A percentile compares a stretch with the other conserved stretches of the same genome.
Conservation (phyloP, 164 flowering plant genomes). For the Kingdonia uniflora region DNA sequence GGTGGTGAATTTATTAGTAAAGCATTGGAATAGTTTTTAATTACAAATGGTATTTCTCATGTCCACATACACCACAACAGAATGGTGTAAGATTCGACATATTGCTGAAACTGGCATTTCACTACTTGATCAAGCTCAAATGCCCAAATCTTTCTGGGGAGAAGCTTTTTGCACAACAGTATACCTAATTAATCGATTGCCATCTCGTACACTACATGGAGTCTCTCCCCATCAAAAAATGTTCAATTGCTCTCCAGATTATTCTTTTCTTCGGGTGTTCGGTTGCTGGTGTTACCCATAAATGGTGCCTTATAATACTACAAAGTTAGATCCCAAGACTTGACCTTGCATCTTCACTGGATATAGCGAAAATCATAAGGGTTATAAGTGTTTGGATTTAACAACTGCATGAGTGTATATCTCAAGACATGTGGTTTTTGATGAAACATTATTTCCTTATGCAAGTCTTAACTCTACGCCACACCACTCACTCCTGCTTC, state of each 20-base stretch:
- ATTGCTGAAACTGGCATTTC: background rate
- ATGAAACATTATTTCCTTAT: background rate
- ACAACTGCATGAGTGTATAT: background rate
- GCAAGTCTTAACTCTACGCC: no score
- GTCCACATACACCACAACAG: background rate
- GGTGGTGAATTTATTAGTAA: no score
- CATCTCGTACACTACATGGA: background rate
- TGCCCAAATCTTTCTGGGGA: background rate
- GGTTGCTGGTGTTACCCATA: background rate
- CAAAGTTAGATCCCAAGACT: background rate
- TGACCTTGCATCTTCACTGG: background rate
- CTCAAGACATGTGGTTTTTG: background rate
- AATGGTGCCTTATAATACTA: background rate
- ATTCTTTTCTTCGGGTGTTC: background rate
- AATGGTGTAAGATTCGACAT: background rate
- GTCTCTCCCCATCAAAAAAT: background rate
- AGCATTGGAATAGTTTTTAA: no score
- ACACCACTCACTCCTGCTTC: no score
- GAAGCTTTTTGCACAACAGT: background rate
- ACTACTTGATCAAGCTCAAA: background rate
- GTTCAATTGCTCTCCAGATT: background rate
- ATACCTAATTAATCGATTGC: background rate
- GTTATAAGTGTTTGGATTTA: background rate
- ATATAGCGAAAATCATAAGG: background rate
- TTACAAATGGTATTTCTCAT: no score